These are phyloP conservation scores for Lactarius pseudohatsudake DNA, from an alignment of 768 basidiomycete genomes.

Conservation along the genomic window DNA sequence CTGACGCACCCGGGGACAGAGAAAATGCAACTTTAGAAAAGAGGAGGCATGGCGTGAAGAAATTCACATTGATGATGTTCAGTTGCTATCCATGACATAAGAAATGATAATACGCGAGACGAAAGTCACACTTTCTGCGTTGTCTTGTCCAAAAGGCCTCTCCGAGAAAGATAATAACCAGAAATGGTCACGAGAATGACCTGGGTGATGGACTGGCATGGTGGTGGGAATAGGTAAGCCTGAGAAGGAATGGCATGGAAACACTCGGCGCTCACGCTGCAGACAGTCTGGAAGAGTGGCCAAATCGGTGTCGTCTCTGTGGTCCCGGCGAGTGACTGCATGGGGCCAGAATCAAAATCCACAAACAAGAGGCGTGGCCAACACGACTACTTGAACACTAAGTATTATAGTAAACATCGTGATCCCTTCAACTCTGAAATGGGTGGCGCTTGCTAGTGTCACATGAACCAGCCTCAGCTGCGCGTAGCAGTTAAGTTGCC, in stretches of 20 bases:
- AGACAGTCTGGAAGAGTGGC: slow-evolving; percentile 55
- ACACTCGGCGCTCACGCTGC: slow-evolving; percentile 44
- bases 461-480: not conserved
- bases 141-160: slow-evolving; percentile 84
- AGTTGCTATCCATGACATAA: slow-evolving; percentile 50
- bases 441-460: not conserved
- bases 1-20: slow-evolving; percentile 54
- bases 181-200: slow-evolving; percentile 85
- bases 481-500: too few relatives aligned
- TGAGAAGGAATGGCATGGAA: not conserved
- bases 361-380: not conserved
- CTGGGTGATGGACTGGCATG: slow-evolving; percentile 74
- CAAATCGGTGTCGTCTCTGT: slow-evolving; percentile 37
- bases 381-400: not conserved
- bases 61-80: slow-evolving; percentile 79
- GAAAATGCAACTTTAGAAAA: slow-evolving; percentile 97
- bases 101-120: not conserved
- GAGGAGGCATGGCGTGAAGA: slow-evolving; percentile 85
- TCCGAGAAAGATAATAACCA: slow-evolving; percentile 75
- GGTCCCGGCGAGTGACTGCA: not conserved
- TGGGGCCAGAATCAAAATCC: not conserved
- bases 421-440: not conserved
- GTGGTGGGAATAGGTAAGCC: not conserved
- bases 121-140: slow-evolving; percentile 70
- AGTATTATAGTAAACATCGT: not conserved